Evolutionary conservation across 2,329 filamentous ascomycete species (phyloP).

Genomic region (Daldinia sp.): DNA sequence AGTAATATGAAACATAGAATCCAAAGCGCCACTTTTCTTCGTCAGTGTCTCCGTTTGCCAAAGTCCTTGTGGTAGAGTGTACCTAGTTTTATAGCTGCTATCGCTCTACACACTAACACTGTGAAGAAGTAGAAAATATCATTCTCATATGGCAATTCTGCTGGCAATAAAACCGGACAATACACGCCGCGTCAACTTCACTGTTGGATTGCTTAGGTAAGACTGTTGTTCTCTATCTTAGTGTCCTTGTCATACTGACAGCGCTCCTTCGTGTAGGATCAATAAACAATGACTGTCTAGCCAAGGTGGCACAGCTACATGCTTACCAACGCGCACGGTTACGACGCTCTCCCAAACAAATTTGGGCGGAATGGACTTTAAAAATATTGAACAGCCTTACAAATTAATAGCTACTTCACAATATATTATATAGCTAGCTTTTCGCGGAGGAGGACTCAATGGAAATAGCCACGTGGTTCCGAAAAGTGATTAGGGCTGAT

Average conservation of each 20-base stretch:
- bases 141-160: too few species aligned
- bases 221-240: background rate
- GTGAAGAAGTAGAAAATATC: too few species aligned
- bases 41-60: too few species aligned
- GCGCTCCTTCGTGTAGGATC: background rate
- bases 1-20: too few species aligned
- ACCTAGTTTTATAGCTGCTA: too few species aligned
- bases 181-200: too few species aligned
- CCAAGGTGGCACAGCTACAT: background rate
- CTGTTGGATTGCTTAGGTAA: background rate
- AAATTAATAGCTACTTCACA: background rate
- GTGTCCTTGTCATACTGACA: background rate
- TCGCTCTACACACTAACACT: too few species aligned
- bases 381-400: background rate
- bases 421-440: background rate
- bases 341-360: too few species aligned
- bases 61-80: too few species aligned
- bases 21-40: too few species aligned
- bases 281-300: background rate
- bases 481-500: constrained; percentile 4
- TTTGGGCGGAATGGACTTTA: background rate
- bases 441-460: background rate
- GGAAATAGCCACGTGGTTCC: background rate
- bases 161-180: too few species aligned
- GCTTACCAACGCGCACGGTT: background rate